Percentiles rank a stretch among this genome's conserved stretches.
Evolutionary conservation across 2,329 filamentous ascomycete species (phyloP).

Genomic region (Bipolaris zeicola): DNA sequence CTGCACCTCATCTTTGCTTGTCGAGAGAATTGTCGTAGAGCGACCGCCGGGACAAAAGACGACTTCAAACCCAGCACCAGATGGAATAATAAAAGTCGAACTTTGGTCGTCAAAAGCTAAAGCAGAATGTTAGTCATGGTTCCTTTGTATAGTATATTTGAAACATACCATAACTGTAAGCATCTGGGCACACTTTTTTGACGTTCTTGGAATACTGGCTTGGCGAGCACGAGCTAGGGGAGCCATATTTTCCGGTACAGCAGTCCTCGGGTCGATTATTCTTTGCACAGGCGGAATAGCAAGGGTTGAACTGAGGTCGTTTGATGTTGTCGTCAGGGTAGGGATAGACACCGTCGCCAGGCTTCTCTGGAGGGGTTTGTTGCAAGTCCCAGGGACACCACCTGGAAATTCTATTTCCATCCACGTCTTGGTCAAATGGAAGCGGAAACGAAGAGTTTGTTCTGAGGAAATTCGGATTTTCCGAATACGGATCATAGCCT

Average conservation of each 20-base stretch:
- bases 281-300: conserved; percentile 76
- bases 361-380: conserved; percentile 68
- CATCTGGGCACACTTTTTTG: conserved; percentile 80
- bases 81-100: conserved; percentile 63
- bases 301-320: conserved; percentile 76
- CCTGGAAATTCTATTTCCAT: conserved; percentile 61
- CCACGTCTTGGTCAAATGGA: conserved; percentile 67
- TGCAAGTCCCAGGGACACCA: conserved; percentile 87
- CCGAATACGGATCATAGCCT: conserved; percentile 57
- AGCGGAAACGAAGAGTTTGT: conserved; percentile 70
- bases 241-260: conserved; percentile 72
- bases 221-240: conserved; percentile 67
- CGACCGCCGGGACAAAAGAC: conserved; percentile 72
- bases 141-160: not conserved
- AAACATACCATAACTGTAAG: conserved; percentile 75
- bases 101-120: conserved; percentile 62
- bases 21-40: conserved; percentile 56
- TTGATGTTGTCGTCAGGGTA: conserved; percentile 78
- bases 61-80: conserved; percentile 77
- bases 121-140: not conserved
- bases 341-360: conserved; percentile 76
- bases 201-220: conserved; percentile 71
- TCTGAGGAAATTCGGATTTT: conserved; percentile 59
- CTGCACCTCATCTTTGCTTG: conserved; percentile 43
- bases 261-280: conserved; percentile 71